These are phyloP conservation scores for Talaromyces nanjingensis DNA, from an alignment of 495 filamentous ascomycete species.

Conservation along the genomic window DNA sequence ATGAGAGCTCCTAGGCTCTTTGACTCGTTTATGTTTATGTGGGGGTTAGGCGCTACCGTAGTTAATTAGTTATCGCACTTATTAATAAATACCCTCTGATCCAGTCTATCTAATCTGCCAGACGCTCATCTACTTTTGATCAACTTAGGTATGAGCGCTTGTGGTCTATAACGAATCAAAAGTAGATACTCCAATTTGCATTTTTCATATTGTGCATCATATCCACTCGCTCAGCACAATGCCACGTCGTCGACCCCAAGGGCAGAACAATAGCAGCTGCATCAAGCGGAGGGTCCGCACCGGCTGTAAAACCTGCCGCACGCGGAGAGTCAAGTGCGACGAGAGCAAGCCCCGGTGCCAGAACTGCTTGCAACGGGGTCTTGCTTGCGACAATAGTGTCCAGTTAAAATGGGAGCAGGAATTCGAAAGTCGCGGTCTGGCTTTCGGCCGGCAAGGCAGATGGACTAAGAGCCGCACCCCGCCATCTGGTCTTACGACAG, in stretches of 20 bases:
- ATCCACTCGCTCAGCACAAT: neutral
- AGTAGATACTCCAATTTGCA: too few relatives aligned
- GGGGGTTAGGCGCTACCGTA: neutral
- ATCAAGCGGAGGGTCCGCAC: conserved; percentile 39
- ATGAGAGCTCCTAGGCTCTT: neutral
- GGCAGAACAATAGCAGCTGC: neutral
- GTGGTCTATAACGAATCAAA: too few relatives aligned
- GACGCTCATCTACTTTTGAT: neutral
- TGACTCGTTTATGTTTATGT: neutral
- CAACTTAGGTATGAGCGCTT: neutral
- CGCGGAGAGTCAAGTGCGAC: conserved; percentile 38
- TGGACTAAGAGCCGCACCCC: conserved; percentile 28
- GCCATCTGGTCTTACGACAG: neutral
- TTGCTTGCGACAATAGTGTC: conserved; percentile 32
- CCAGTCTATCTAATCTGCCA: neutral
- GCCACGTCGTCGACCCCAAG: neutral
- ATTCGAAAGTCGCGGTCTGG: conserved; percentile 34
- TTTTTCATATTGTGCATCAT: too few relatives aligned
- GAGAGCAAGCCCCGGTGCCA: conserved; percentile 36
- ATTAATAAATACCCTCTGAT: neutral
- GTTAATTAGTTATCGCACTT: neutral
- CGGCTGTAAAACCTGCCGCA: conserved; percentile 38
- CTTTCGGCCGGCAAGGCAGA: conserved; percentile 37
- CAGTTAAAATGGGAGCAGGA: conserved; percentile 42
- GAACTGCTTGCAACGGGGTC: conserved; percentile 28